Evolutionary conservation across 768 basidiomycete genomes (phyloP).

Genomic region (Pleurotus citrinopileatus): DNA sequence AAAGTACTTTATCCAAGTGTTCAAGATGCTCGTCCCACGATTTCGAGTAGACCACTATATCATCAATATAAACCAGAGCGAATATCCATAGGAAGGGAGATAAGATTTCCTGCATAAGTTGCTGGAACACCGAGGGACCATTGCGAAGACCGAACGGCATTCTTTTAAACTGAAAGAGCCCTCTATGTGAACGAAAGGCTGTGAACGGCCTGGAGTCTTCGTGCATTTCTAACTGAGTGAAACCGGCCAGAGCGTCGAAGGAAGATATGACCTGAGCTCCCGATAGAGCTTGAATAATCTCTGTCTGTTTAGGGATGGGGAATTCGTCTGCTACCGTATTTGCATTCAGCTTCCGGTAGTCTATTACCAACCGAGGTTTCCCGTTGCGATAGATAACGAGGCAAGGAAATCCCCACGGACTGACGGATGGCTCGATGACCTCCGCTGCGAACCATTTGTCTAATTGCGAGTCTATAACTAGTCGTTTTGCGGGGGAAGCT

Average conservation of each 20-base stretch:
- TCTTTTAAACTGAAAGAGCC: constrained; percentile 33
- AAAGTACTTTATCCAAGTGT: constrained; percentile 27
- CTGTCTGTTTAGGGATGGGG: constrained; percentile 20
- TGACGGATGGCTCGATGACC: constrained; percentile 36
- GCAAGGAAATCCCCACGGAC: constrained; percentile 32
- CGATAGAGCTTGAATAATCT: constrained; percentile 25
- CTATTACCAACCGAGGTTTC: constrained; percentile 33
- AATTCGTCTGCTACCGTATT: constrained; percentile 17
- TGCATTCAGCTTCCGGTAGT: constrained; percentile 14
- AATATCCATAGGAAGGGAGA: constrained; percentile 36
- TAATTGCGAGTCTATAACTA: constrained; percentile 27
- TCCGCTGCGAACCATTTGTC: constrained; percentile 28
- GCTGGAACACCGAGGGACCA: constrained; percentile 30
- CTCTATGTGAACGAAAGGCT: constrained; percentile 35
- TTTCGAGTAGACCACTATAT: constrained; percentile 33
- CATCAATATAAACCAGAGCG: constrained; percentile 38
- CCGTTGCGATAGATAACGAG: constrained; percentile 33
- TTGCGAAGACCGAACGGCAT: constrained; percentile 4
- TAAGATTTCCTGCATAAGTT: constrained; percentile 35
- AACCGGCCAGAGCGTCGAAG: constrained; percentile 35
- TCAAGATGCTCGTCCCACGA: constrained; percentile 26
- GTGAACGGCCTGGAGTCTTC: constrained; percentile 28
- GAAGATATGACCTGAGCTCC: constrained; percentile 29
- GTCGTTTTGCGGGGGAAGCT: constrained; percentile 23
- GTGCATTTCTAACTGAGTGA: constrained; percentile 33